Percentiles rank a stretch among this genome's conserved stretches.
phyloP scores from a whole-genome alignment of 2,329 filamentous ascomycete species.

The Aspergillus costaricaensis region DNA sequence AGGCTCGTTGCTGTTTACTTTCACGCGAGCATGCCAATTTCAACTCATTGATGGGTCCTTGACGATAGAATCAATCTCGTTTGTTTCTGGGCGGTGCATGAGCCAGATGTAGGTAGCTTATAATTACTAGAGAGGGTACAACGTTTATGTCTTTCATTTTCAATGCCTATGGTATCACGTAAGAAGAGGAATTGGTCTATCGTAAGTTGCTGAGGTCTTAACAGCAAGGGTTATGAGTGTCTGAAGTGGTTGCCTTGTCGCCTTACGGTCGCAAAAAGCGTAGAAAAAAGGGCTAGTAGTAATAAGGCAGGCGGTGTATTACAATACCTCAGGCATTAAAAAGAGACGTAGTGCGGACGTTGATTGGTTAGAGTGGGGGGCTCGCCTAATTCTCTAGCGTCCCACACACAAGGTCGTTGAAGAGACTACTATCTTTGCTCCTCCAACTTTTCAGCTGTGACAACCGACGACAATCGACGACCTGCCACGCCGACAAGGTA shows the following conservation, averaged over 20 bases:
- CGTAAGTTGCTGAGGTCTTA: too few relatives aligned
- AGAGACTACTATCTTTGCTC: conserved; percentile 26
- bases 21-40: not conserved
- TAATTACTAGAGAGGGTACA: not conserved
- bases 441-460: conserved; percentile 42
- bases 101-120: not conserved
- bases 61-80: not conserved
- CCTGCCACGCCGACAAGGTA: conserved; percentile 49
- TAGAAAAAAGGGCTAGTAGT: not conserved
- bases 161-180: too few relatives aligned
- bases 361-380: conserved; percentile 27
- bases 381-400: conserved; percentile 47
- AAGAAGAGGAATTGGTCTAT: too few relatives aligned
- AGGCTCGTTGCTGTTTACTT: not conserved
- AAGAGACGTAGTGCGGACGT: not conserved
- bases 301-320: not conserved
- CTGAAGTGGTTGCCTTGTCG: conserved; percentile 8
- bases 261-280: conserved; percentile 11
- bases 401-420: conserved; percentile 44
- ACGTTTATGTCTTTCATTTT: too few relatives aligned
- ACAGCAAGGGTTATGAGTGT: not conserved
- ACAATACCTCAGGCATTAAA: conserved; percentile 17
- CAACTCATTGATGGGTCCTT: not conserved
- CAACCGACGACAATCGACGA: conserved; percentile 47
- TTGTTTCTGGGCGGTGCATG: not conserved